Base-by-base conservation (phyloP, 129 eudicot genomes). In the Saposhnikovia divaricata region DNA sequence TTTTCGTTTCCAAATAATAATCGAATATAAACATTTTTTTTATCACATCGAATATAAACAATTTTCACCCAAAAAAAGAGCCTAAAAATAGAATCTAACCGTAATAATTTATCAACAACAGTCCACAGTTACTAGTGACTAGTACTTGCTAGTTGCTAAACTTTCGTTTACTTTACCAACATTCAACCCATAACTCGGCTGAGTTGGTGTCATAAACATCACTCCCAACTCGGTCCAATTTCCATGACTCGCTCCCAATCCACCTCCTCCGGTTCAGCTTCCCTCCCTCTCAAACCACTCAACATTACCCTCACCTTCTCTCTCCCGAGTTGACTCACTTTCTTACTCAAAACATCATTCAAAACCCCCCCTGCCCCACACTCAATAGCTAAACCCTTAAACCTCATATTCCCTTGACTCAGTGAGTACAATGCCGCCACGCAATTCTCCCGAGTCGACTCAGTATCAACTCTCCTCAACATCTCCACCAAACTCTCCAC, bases 381-480 rank as follows among this genome's bases (percentile, higher is more conserved):
- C 13, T 61, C 15, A 0, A 25, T 7, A n/a, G 69, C 69, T 61
- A 61, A n/a, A 9, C 69, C 16, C 69, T 25, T 61, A 0, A 61
- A 61, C 34, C 69, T 61, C 69, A 61, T 61, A 23, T 61, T 61
- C 69, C 69, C 34, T 37, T n/a, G 69, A 61, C 69, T 61, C 69
- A 61, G 69, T 61, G 69, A 61, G 69, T 61, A 61, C 69, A 61
- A 25, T 25, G 34, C 69, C 15, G 69, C 34, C 34, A 61, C 14
- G 2, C 69, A 61, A 25, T 61, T 68, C 73, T 68, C 73, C 73
- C 73, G 73, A 68, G 73, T 68, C 23, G 73, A 68, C 73, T 68
- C 73, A 31, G 73, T 3, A 0, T 68, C 73, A 13, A 27, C 42
- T 68, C 23, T 12, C 73, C 43, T 31, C 73, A 68, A 31, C 73